Evolutionary conservation across 306 rosid genomes (phyloP).

Genomic region (Neltuma alba): DNA sequence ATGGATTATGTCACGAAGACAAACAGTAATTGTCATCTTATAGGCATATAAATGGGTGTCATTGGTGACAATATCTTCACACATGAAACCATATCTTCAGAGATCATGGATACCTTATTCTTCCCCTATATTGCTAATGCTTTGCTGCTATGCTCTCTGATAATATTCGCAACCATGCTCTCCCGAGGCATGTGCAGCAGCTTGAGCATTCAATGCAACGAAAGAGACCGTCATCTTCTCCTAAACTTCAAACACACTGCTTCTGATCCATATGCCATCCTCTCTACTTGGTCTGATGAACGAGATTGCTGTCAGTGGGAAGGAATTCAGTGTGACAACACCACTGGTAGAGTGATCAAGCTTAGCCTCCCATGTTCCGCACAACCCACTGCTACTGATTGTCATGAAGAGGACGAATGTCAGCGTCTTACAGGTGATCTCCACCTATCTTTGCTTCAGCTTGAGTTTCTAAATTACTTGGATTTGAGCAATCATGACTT

Average conservation of each 20-base stretch:
- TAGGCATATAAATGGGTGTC: too few relatives aligned
- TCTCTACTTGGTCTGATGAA: conserved; percentile 11
- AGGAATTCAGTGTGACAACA: conserved; percentile 4
- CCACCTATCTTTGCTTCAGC: background rate
- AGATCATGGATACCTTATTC: background rate
- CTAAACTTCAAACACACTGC: background rate
- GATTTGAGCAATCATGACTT: background rate
- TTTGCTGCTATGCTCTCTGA: background rate
- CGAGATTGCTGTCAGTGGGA: conserved; percentile 21
- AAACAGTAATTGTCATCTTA: too few relatives aligned
- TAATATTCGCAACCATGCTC: background rate
- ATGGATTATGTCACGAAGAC: too few relatives aligned
- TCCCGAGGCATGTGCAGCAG: background rate
- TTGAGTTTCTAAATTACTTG: background rate
- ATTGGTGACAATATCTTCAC: background rate
- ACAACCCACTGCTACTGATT: background rate
- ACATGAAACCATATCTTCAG: too few relatives aligned
- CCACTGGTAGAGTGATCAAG: background rate
- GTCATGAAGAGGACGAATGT: background rate
- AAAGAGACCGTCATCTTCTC: conserved; percentile 17
- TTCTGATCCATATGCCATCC: background rate
- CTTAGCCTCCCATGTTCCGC: conserved; percentile 2
- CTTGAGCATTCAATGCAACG: background rate
- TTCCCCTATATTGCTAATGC: background rate
- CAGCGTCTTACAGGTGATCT: conserved; percentile 25